Evolutionary conservation across 306 rosid species (phyloP).

Genomic region (Rubus idaeus): DNA sequence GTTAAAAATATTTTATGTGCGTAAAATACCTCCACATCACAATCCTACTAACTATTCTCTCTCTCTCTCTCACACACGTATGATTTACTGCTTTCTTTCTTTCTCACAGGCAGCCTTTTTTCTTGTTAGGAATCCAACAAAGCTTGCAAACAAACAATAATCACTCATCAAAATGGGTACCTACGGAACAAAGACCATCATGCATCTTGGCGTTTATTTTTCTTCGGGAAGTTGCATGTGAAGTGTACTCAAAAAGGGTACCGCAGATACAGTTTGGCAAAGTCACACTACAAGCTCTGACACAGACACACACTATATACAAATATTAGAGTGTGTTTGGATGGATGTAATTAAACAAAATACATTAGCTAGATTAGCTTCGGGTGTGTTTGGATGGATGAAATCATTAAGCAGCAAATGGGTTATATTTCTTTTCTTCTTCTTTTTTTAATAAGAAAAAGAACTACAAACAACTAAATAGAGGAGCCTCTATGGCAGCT

Average conservation of each 20-base stretch:
- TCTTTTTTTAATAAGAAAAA: too few relatives aligned
- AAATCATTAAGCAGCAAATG: background rate
- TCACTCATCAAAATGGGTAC: slow-evolving; percentile 13
- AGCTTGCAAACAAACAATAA: slow-evolving; percentile 40
- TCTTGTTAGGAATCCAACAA: slow-evolving; percentile 39
- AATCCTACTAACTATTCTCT: background rate
- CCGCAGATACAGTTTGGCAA: background rate
- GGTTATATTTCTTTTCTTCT: background rate
- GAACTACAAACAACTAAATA: too few relatives aligned
- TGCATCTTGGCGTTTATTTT: slow-evolving; percentile 6
- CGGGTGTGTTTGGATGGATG: background rate
- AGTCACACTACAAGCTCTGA: background rate
- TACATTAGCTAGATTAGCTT: background rate
- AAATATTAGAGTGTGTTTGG: too few relatives aligned
- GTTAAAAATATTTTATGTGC: too few relatives aligned
- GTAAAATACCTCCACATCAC: too few relatives aligned
- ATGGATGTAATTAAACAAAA: background rate
- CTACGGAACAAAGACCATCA: slow-evolving; percentile 20
- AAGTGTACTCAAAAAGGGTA: slow-evolving; percentile 7
- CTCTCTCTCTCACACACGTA: slow-evolving; percentile 33
- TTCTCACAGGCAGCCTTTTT: slow-evolving; percentile 35
- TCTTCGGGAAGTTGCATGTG: slow-evolving; percentile 25
- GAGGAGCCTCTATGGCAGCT: too few relatives aligned
- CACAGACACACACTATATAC: background rate
- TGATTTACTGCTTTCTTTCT: slow-evolving; percentile 19